phyloP scores from a whole-genome alignment of 345 rosid genomes.

The Rubroshorea leprosula region DNA sequence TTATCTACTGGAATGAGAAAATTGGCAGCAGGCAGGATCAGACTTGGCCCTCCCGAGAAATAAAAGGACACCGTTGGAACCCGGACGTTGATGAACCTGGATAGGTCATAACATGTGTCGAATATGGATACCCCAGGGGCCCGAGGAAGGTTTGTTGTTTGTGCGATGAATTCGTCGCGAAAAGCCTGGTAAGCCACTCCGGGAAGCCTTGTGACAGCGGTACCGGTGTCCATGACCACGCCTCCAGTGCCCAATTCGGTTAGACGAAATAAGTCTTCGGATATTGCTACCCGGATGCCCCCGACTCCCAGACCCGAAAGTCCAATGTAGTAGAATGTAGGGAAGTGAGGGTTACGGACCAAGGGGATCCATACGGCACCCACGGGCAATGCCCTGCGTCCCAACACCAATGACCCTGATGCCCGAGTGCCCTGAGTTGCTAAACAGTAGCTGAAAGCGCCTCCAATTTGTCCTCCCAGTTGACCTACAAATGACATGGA shows the following conservation, averaged over 20 bases:
- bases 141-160: conserved; percentile 72
- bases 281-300: conserved; percentile 44
- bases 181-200: conserved; percentile 57
- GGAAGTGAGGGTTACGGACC: conserved; percentile 62
- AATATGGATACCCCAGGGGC: conserved; percentile 76
- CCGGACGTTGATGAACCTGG: conserved; percentile 70
- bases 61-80: conserved; percentile 91
- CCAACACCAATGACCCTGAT: conserved; percentile 75
- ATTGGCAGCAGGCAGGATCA: conserved; percentile 83
- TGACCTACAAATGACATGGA: conserved; percentile 87
- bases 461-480: conserved; percentile 75
- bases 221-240: conserved; percentile 97
- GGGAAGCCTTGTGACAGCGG: conserved; percentile 89
- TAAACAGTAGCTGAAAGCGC: conserved; percentile 86
- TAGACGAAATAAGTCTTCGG: conserved; percentile 48
- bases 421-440: conserved; percentile 65
- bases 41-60: conserved; percentile 70
- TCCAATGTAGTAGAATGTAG: conserved; percentile 78
- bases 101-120: conserved; percentile 77
- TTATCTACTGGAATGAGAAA: conserved; percentile 88
- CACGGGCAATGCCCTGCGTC: conserved; percentile 68
- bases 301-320: conserved; percentile 89
- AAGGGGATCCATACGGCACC: conserved; percentile 94
- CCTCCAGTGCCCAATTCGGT: conserved; percentile 67
- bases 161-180: conserved; percentile 55